Conservation (phyloP, 805 yeast genomes). For the Yarrowia divulgata region DNA sequence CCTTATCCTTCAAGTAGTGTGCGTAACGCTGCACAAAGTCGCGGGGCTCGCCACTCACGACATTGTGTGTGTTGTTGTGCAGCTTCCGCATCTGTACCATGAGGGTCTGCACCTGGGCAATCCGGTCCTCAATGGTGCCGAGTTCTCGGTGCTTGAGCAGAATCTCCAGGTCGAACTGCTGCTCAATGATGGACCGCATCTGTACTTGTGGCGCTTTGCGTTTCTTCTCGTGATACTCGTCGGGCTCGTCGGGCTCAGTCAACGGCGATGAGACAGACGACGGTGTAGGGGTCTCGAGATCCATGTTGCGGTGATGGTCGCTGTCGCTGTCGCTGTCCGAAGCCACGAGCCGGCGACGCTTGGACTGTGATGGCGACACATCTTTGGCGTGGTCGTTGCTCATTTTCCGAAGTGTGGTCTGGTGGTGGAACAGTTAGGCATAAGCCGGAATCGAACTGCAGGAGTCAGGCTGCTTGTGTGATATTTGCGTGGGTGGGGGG, state of each 20-base stretch:
- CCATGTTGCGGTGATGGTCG: slow-evolving; percentile 31
- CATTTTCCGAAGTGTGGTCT: background rate
- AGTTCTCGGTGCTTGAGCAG: slow-evolving; percentile 51
- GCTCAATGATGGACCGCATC: slow-evolving; percentile 40
- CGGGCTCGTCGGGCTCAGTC: slow-evolving; percentile 35
- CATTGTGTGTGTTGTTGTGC: slow-evolving; percentile 36
- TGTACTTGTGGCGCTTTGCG: slow-evolving; percentile 13
- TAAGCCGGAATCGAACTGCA: slow-evolving; percentile 37
- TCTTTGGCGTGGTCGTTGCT: slow-evolving; percentile 22
- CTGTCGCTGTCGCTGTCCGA: slow-evolving; percentile 31
- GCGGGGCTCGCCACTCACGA: slow-evolving; percentile 41
- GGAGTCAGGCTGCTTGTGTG: slow-evolving; percentile 7
- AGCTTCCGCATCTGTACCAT: slow-evolving; percentile 48
- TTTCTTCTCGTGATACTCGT: slow-evolving; percentile 26
- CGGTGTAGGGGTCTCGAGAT: slow-evolving; percentile 30
- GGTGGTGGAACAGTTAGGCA: slow-evolving; percentile 18
- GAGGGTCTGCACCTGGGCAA: slow-evolving; percentile 50
- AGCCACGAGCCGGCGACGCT: slow-evolving; percentile 30
- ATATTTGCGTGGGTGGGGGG: background rate
- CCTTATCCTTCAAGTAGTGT: slow-evolving; percentile 43
- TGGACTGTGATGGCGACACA: slow-evolving; percentile 25
- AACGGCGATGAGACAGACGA: slow-evolving; percentile 29
- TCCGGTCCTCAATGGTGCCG: slow-evolving; percentile 49
- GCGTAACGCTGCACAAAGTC: slow-evolving; percentile 46
- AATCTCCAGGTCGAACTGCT: slow-evolving; percentile 51